These are phyloP conservation scores for Aspergillus sp. DNA, from an alignment of 2,329 filamentous ascomycete genomes.

Conservation along the genomic window DNA sequence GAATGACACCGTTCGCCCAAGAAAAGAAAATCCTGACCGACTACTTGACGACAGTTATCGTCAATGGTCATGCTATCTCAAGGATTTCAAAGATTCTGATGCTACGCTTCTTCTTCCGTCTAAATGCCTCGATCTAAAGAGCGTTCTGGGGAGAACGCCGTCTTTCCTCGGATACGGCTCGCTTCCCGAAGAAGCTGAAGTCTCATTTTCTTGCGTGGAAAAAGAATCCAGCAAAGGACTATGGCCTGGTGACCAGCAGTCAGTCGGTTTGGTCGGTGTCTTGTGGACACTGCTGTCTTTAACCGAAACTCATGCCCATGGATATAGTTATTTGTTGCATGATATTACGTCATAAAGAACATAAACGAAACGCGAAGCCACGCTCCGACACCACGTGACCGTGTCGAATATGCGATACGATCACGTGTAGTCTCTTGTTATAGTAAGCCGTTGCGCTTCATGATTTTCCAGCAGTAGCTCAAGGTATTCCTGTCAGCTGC, in stretches of 20 bases:
- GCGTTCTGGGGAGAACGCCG: slow-evolving; percentile 8
- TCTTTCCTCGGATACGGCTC: slow-evolving; percentile 12
- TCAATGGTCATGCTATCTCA: slow-evolving; percentile 10
- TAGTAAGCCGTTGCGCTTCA: too few relatives aligned
- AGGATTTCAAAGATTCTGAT: slow-evolving; percentile 1
- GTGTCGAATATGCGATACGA: too few relatives aligned
- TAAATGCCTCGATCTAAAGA: slow-evolving; percentile 8
- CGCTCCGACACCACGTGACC: too few relatives aligned
- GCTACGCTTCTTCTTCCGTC: slow-evolving; percentile 5
- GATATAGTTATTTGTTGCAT: too few relatives aligned
- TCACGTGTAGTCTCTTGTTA: too few relatives aligned
- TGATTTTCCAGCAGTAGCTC: too few relatives aligned
- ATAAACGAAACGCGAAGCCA: too few relatives aligned
- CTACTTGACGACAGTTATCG: slow-evolving; percentile 9
- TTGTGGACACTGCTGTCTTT: slow-evolving; percentile 7
- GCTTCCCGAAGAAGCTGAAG: slow-evolving; percentile 2
- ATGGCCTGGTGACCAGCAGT: slow-evolving; percentile 10
- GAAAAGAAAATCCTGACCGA: slow-evolving; percentile 8
- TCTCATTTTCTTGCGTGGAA: slow-evolving; percentile 12
- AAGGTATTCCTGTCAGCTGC: too few relatives aligned
- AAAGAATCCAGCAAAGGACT: slow-evolving; percentile 4
- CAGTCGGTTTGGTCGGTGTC: slow-evolving; percentile 15
- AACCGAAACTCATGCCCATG: slow-evolving; percentile 9
- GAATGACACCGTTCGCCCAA: slow-evolving; percentile 9
- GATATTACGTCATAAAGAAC: too few relatives aligned